Evolutionary conservation across 2,329 filamentous ascomycete species (phyloP).

Genomic region (Colletotrichum godetiae): DNA sequence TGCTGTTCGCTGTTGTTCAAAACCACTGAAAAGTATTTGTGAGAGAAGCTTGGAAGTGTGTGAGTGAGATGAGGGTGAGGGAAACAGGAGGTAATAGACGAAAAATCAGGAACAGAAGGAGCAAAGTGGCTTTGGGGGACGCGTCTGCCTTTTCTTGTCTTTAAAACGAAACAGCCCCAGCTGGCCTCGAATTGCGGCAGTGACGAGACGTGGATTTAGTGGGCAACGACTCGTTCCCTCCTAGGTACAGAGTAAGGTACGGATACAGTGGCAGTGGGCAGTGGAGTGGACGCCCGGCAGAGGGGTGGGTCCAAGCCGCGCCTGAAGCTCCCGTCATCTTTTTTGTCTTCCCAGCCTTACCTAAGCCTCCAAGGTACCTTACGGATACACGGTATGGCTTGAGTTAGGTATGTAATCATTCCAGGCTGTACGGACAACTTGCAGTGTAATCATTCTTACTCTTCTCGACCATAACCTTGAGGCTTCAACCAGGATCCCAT

Average conservation of each 20-base stretch:
- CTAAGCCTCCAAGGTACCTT: too few relatives aligned
- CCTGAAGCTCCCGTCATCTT: constrained; percentile 20
- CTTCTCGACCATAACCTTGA: too few relatives aligned
- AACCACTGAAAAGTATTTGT: background rate
- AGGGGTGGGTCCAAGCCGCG: constrained; percentile 23
- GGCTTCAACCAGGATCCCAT: background rate
- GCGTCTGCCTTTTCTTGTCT: constrained; percentile 30
- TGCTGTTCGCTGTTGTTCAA: background rate
- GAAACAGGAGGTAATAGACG: constrained; percentile 5
- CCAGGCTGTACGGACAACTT: too few relatives aligned
- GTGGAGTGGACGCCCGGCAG: constrained; percentile 17
- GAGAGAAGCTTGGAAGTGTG: background rate
- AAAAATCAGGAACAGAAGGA: constrained; percentile 8
- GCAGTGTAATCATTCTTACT: too few relatives aligned
- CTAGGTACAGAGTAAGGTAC: background rate
- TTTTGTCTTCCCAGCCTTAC: background rate
- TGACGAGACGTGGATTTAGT: constrained; percentile 34
- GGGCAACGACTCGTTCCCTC: constrained; percentile 29
- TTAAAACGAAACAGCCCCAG: constrained; percentile 35
- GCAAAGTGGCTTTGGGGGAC: constrained; percentile 22
- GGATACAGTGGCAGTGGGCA: constrained; percentile 15
- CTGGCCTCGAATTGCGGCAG: constrained; percentile 33
- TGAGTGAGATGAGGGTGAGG: background rate
- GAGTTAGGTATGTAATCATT: background rate
- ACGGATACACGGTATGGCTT: background rate